Base-by-base conservation (phyloP, 495 filamentous ascomycete genomes). In the Hypoxylon lenormandii region DNA sequence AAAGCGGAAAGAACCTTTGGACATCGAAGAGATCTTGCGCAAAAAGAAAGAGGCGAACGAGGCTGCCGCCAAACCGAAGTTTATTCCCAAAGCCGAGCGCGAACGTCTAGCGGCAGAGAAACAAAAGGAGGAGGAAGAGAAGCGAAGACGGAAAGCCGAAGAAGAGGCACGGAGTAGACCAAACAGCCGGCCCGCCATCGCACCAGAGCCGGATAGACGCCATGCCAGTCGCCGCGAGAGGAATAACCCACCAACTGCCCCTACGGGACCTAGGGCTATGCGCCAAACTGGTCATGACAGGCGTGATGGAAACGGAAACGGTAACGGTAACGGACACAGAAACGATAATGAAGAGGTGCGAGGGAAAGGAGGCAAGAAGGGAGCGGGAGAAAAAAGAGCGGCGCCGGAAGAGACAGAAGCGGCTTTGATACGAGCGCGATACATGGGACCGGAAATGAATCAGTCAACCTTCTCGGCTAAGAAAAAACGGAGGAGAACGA, bases 401-500 rank as follows among this genome's bases (percentile, higher is more conserved):
- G 83, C 86, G 51, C 67, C 74, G 5, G 93, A 94, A 60, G 90
- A 92, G 49, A 85, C 89, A 11, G 91, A 95, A 77, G 90, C 91
- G 21, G 87, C 88, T 15, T 81, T 96, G 63, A 88, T 93, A 48
- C 85, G 91, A 59, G 88, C 93, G 47, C 83, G 91, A 49, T 98
- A 98, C 73, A 97, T 98, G 93, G 95, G 95, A 5, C 89, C 91
- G 10, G 92, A 97, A 49, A 87, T 91, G 64, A 92, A 92, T 63
- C 89, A 89, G 48, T 96, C 92, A 2, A 97, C 88, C 26, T 97
- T 97, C 74, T 96, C 93, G 0, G 93, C 92, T 7, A 96, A 97
- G 84, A 98, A 98, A 85, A 98, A 98, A 82, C 86, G 94, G 49
- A 90, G 90, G 77, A 85, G 96, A 65, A 97, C 94, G 0, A 93